Evolutionary conservation across 768 basidiomycete genomes (phyloP).

Genomic region (Lactifluus subvellereus): DNA sequence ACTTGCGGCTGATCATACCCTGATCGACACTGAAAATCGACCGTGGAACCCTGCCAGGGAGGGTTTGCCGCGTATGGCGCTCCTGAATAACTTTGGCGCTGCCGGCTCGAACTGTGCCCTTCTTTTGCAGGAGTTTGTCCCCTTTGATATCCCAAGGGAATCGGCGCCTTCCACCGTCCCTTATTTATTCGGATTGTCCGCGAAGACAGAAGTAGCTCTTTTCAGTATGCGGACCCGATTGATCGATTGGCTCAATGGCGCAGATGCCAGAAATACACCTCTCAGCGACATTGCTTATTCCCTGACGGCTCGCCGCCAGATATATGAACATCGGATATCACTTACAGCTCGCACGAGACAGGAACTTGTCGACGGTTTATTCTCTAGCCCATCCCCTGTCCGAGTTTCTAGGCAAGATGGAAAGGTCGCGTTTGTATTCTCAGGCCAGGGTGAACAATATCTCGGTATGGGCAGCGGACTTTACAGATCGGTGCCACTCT

Average conservation of each 20-base stretch:
- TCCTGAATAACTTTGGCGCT: slow-evolving; percentile 74
- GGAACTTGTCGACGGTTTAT: slow-evolving; percentile 45
- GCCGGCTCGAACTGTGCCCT: slow-evolving; percentile 64
- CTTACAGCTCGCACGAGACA: slow-evolving; percentile 39
- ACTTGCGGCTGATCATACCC: slow-evolving; percentile 41
- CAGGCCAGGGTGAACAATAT: slow-evolving; percentile 69
- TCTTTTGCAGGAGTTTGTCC: slow-evolving; percentile 47
- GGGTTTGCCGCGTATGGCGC: slow-evolving; percentile 41
- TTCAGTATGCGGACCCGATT: slow-evolving; percentile 44
- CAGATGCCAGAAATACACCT: slow-evolving; percentile 25
- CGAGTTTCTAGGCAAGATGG: slow-evolving; percentile 30
- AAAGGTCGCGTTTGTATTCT: slow-evolving; percentile 60
- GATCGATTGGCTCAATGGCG: slow-evolving; percentile 42
- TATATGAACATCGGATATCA: slow-evolving; percentile 49
- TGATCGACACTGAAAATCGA: slow-evolving; percentile 39
- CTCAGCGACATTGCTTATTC: slow-evolving; percentile 60
- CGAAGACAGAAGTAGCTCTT: slow-evolving; percentile 45
- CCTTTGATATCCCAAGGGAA: neutral
- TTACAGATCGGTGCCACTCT: slow-evolving; percentile 45
- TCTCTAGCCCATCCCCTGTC: slow-evolving; percentile 31
- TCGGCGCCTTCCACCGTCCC: slow-evolving; percentile 10
- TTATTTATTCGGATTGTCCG: slow-evolving; percentile 56
- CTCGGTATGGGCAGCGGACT: slow-evolving; percentile 55
- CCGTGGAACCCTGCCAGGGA: slow-evolving; percentile 40
- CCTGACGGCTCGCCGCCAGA: slow-evolving; percentile 56